These are phyloP conservation scores for Aspergillus unguis DNA, from an alignment of 2,329 filamentous ascomycete genomes.

Conservation along the genomic window DNA sequence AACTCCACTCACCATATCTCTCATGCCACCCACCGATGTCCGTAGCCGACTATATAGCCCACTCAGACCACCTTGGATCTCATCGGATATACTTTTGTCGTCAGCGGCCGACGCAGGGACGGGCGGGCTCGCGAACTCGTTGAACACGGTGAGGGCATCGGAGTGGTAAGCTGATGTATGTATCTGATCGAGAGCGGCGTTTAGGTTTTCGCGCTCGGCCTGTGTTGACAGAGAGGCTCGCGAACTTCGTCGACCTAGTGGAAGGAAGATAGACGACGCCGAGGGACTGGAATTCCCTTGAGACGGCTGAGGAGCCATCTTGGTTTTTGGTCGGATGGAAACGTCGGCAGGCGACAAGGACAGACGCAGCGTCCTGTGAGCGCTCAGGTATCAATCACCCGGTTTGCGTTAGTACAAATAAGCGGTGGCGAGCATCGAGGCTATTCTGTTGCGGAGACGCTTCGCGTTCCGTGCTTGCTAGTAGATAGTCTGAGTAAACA, in stretches of 20 bases:
- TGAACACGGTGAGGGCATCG: slow-evolving; percentile 84
- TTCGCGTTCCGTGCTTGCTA: slow-evolving; percentile 12
- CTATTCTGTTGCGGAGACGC: slow-evolving; percentile 17
- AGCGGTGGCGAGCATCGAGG: slow-evolving; percentile 16
- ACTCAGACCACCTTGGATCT: slow-evolving; percentile 81
- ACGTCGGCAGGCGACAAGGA: neutral
- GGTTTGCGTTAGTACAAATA: slow-evolving; percentile 9
- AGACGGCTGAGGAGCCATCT: slow-evolving; percentile 38
- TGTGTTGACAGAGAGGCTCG: slow-evolving; percentile 51
- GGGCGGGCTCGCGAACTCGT: slow-evolving; percentile 70
- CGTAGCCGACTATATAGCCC: slow-evolving; percentile 83
- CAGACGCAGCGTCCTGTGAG: neutral
- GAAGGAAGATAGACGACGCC: slow-evolving; percentile 44
- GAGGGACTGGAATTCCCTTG: slow-evolving; percentile 44
- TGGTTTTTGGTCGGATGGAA: slow-evolving; percentile 9
- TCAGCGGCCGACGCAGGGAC: slow-evolving; percentile 64
- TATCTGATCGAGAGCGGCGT: slow-evolving; percentile 78
- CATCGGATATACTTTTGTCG: slow-evolving; percentile 66
- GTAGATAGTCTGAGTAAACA: slow-evolving; percentile 11
- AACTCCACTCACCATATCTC: slow-evolving; percentile 47
- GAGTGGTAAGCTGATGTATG: slow-evolving; percentile 85
- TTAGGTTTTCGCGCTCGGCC: slow-evolving; percentile 69
- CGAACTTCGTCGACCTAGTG: slow-evolving; percentile 48
- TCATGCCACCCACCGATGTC: slow-evolving; percentile 72
- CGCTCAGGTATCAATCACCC: slow-evolving; percentile 5